These are phyloP conservation scores for Cocos nucifera DNA, from an alignment of 176 grass and related monocot species.

Conservation along the genomic window DNA sequence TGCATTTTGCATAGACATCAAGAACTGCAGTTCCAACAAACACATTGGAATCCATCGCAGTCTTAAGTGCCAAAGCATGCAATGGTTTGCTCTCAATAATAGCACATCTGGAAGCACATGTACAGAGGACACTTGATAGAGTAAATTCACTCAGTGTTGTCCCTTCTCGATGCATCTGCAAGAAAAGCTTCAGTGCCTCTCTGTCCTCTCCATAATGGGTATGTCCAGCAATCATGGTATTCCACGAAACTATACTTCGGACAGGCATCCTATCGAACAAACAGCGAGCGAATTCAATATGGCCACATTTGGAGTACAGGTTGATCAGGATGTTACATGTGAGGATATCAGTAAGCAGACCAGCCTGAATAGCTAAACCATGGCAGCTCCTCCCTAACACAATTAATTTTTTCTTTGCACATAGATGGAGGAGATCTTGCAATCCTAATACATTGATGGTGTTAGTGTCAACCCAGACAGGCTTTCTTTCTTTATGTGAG, in stretches of 20 bases:
- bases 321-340: slow-evolving; percentile 66
- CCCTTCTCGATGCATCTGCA: slow-evolving; percentile 48
- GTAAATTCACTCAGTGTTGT: slow-evolving; percentile 50
- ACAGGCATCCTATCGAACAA: slow-evolving; percentile 53
- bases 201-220: slow-evolving; percentile 31
- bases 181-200: slow-evolving; percentile 45
- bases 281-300: slow-evolving; percentile 29
- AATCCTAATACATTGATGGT: slow-evolving; percentile 16
- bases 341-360: slow-evolving; percentile 37
- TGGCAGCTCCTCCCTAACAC: slow-evolving; percentile 44
- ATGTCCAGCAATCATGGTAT: slow-evolving; percentile 67
- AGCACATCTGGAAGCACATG: slow-evolving; percentile 52
- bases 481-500: slow-evolving; percentile 15
- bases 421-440: slow-evolving; percentile 33
- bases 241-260: slow-evolving; percentile 59
- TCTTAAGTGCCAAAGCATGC: slow-evolving; percentile 40
- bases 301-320: slow-evolving; percentile 53
- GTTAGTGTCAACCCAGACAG: slow-evolving; percentile 19
- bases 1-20: slow-evolving; percentile 62
- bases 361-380: slow-evolving; percentile 41
- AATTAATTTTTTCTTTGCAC: slow-evolving; percentile 30
- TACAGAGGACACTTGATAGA: slow-evolving; percentile 48
- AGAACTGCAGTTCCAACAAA: slow-evolving; percentile 63
- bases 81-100: slow-evolving; percentile 41
- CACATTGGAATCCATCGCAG: slow-evolving; percentile 43